phyloP scores from a whole-genome alignment of 331 rosid species.

The Malus hybrid region DNA sequence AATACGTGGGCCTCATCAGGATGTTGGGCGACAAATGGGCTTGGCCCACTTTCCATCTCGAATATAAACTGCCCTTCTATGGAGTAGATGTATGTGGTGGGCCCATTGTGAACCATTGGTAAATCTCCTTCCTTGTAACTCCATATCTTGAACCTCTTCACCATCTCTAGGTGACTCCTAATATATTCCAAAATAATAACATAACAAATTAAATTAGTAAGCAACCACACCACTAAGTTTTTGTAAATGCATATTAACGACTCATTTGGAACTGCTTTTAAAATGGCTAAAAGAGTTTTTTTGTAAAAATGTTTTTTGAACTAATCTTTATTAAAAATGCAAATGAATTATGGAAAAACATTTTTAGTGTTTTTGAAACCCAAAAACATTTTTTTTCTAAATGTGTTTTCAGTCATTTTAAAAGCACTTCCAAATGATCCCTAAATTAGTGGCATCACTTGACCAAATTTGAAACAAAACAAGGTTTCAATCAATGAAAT shows the following conservation, averaged over 20 bases:
- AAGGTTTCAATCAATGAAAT: too few species aligned
- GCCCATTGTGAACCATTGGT: constrained; percentile 6
- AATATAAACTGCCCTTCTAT: constrained; percentile 11
- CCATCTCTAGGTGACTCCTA: constrained; percentile 10
- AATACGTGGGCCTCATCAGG: constrained; percentile 11
- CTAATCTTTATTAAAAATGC: not conserved
- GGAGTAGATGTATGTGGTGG: constrained; percentile 11
- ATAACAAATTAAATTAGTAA: not conserved
- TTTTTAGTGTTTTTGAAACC: too few species aligned
- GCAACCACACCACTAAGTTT: too few species aligned
- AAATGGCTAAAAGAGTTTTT: too few species aligned
- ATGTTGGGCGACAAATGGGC: constrained; percentile 1
- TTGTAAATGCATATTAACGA: not conserved
- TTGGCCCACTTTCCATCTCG: constrained; percentile 4
- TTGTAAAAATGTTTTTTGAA: too few species aligned
- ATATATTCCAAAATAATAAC: not conserved
- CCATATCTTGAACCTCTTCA: constrained; percentile 11
- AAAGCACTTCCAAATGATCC: too few species aligned
- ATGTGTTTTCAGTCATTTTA: too few species aligned
- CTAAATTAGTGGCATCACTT: too few species aligned
- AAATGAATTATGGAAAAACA: too few species aligned
- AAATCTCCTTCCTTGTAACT: constrained; percentile 8
- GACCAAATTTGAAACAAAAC: too few species aligned
- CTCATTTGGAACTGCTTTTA: too few species aligned
- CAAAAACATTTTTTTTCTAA: too few species aligned